Conservation (phyloP, 768 basidiomycete species). For the Tulasnella sp. region DNA sequence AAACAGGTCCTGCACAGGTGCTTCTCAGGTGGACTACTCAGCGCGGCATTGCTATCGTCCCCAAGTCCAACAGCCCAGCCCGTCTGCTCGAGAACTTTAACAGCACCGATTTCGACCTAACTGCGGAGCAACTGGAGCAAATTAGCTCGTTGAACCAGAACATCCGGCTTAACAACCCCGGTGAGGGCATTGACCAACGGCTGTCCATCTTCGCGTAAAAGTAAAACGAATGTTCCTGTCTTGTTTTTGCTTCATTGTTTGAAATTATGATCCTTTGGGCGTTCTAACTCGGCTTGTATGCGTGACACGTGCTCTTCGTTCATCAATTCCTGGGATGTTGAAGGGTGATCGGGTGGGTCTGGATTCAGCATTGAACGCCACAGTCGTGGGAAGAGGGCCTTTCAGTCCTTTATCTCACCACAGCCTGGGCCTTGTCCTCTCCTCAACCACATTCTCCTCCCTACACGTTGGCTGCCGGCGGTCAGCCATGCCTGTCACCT, state of each 20-base stretch:
- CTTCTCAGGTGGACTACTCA: slow-evolving; percentile 78
- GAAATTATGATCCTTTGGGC: not conserved
- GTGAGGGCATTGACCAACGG: slow-evolving; percentile 55
- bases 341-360: not conserved
- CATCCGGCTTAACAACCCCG: slow-evolving; percentile 67
- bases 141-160: slow-evolving; percentile 61
- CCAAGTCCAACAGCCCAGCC: slow-evolving; percentile 55
- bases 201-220: slow-evolving; percentile 66
- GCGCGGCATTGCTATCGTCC: slow-evolving; percentile 68
- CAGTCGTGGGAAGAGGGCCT: slow-evolving; percentile 38
- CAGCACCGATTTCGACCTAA: slow-evolving; percentile 49
- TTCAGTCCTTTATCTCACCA: not conserved
- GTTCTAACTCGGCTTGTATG: not conserved
- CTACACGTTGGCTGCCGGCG: slow-evolving; percentile 39
- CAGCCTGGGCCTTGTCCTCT: slow-evolving; percentile 26
- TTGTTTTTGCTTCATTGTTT: slow-evolving; percentile 20
- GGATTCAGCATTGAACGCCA: slow-evolving; percentile 40
- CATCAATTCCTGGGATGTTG: not conserved
- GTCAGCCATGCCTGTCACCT: slow-evolving; percentile 34
- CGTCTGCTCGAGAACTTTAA: slow-evolving; percentile 56
- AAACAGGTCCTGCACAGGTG: slow-evolving; percentile 55
- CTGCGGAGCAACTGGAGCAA: slow-evolving; percentile 53
- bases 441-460: slow-evolving; percentile 43
- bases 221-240: slow-evolving; percentile 25
- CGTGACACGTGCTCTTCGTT: not conserved